Conservation (phyloP, 768 basidiomycete species). For the Jaapia argillacea region DNA sequence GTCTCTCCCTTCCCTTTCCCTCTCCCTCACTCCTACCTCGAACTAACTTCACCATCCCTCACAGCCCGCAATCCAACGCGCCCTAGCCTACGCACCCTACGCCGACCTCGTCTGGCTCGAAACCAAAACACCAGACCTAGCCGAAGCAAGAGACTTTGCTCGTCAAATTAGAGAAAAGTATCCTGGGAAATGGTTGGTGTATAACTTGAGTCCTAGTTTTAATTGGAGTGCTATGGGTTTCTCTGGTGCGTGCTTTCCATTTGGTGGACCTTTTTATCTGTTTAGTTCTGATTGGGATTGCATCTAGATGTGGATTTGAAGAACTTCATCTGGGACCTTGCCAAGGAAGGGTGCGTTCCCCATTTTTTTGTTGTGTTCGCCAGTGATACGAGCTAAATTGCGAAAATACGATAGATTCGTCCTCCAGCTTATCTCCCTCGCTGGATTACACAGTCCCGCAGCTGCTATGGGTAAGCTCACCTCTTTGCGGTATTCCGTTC, state of each 20-base stretch:
- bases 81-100: constrained; percentile 72
- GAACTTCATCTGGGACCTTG: constrained; percentile 85
- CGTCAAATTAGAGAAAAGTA: constrained; percentile 59
- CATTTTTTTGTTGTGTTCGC: constrained; percentile 8
- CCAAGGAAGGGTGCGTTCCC: constrained; percentile 80
- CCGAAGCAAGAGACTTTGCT: constrained; percentile 72
- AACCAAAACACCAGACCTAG: constrained; percentile 80
- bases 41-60: constrained; percentile 4
- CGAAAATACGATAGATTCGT: constrained; percentile 63
- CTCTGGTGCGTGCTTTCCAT: constrained; percentile 31
- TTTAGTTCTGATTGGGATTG: not conserved
- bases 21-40: not conserved
- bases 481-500: not conserved
- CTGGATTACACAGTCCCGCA: constrained; percentile 82
- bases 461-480: constrained; percentile 51
- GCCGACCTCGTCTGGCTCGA: constrained; percentile 91
- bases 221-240: constrained; percentile 87
- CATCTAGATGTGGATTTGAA: constrained; percentile 58
- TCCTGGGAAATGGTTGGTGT: constrained; percentile 83
- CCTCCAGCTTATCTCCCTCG: constrained; percentile 81
- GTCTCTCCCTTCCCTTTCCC: constrained; percentile 29
- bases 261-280: not conserved
- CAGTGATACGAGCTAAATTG: constrained; percentile 3
- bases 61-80: constrained; percentile 78
- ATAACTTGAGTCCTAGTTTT: constrained; percentile 91